Conservation (phyloP, 2,329 filamentous ascomycete species). For the Diaporthe longicolla region DNA sequence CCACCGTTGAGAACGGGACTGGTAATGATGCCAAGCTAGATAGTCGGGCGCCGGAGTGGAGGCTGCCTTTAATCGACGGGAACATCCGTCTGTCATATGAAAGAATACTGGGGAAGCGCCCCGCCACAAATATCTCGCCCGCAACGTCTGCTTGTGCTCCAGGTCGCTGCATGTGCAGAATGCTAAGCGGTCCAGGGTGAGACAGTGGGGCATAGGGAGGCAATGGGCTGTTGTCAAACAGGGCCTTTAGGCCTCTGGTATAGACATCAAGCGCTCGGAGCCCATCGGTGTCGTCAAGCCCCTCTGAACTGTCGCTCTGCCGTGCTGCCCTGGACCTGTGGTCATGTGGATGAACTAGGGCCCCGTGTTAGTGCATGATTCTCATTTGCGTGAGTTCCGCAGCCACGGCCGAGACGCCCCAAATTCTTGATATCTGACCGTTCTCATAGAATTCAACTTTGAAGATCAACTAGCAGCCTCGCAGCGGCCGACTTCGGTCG, state of each 20-base stretch:
- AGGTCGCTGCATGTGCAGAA: constrained; percentile 79
- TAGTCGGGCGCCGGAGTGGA: constrained; percentile 86
- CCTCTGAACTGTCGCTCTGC: constrained; percentile 53
- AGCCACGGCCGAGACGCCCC: neutral
- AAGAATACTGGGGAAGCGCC: constrained; percentile 88
- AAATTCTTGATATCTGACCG: neutral
- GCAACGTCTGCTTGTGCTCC: constrained; percentile 69
- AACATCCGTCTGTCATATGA: constrained; percentile 92
- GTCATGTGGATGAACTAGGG: constrained; percentile 82
- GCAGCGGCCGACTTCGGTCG: neutral
- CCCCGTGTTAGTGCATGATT: neutral
- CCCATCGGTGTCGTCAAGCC: constrained; percentile 52
- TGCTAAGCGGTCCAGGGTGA: constrained; percentile 85
- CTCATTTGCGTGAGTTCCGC: neutral
- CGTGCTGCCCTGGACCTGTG: constrained; percentile 64
- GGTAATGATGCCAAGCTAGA: constrained; percentile 80
- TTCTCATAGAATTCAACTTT: neutral
- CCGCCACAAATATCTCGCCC: constrained; percentile 88
- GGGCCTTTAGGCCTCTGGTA: constrained; percentile 48
- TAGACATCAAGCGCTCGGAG: constrained; percentile 51
- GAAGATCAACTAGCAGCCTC: neutral
- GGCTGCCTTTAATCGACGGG: constrained; percentile 80
- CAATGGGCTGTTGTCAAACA: constrained; percentile 68
- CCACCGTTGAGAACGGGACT: constrained; percentile 74
- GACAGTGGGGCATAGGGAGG: constrained; percentile 79